A percentile compares a stretch with the other conserved stretches of the same genome.
phyloP scores from a whole-genome alignment of 768 basidiomycete species.

The Amanita thiersii region DNA sequence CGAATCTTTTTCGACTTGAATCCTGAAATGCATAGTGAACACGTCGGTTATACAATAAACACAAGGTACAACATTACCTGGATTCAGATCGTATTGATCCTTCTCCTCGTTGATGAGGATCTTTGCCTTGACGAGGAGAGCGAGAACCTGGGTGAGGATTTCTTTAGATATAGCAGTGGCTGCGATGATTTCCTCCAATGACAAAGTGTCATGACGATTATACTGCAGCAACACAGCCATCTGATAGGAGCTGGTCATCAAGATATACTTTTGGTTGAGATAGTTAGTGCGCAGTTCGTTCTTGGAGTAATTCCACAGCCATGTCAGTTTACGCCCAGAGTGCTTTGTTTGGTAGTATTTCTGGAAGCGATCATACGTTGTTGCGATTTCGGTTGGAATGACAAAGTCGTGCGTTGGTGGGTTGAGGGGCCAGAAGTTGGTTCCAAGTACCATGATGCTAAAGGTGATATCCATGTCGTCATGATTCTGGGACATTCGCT shows the following conservation, averaged over 20 bases:
- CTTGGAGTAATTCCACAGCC: conserved; percentile 99
- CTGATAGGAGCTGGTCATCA: conserved; percentile 96
- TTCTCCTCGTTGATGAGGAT: conserved; percentile 82
- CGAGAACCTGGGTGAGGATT: conserved; percentile 62
- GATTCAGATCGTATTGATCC: conserved; percentile 90
- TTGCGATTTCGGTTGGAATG: conserved; percentile 80
- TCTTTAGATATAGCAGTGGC: conserved; percentile 82
- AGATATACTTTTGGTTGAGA: conserved; percentile 90
- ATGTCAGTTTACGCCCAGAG: conserved; percentile 91
- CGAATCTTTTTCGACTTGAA: conserved; percentile 94
- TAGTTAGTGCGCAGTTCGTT: conserved; percentile 95
- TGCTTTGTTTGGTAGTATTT: conserved; percentile 95
- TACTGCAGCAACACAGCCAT: conserved; percentile 95
- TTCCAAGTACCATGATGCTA: conserved; percentile 90
- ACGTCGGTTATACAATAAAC: background rate
- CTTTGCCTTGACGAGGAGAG: conserved; percentile 79
- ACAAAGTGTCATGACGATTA: conserved; percentile 86
- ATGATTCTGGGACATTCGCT: conserved; percentile 84
- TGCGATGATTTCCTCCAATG: conserved; percentile 66
- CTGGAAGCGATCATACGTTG: conserved; percentile 88
- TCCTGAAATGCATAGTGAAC: conserved; percentile 27
- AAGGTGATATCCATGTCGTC: conserved; percentile 89
- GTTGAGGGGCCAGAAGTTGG: conserved; percentile 94
- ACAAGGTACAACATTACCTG: conserved; percentile 25
- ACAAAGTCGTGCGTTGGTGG: conserved; percentile 82